These are phyloP conservation scores for Artemisia tridentata DNA, from an alignment of 129 eudicot species.

Conservation along the genomic window DNA sequence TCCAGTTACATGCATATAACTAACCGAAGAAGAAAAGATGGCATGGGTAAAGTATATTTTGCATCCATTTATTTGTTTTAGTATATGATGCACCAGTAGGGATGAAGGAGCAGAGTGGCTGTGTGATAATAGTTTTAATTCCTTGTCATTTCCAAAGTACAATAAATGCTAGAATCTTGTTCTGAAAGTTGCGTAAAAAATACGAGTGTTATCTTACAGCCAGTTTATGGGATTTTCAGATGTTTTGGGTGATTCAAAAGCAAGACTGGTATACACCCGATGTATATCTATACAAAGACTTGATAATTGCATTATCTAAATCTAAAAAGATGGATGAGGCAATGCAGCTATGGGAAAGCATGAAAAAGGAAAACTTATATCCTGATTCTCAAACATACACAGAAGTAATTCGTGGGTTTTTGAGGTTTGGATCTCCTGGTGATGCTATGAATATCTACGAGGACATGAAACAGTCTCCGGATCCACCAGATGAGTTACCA, in stretches of 20 bases:
- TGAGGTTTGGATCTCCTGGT: constrained; percentile 83
- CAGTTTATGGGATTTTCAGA: constrained; percentile 39
- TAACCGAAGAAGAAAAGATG: no score
- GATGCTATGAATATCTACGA: constrained; percentile 95
- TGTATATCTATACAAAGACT: constrained; percentile 75
- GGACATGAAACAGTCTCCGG: constrained; percentile 91
- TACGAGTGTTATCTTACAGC: constrained; percentile 8
- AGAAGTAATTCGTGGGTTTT: constrained; percentile 84
- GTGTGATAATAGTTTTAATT: no score
- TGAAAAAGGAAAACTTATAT: constrained; percentile 73
- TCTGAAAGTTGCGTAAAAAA: no score
- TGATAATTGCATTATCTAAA: constrained; percentile 71
- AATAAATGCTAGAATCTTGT: no score
- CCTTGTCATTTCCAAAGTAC: no score
- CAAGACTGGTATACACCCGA: constrained; percentile 89
- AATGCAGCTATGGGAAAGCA: constrained; percentile 79
- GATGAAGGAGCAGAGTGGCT: no score
- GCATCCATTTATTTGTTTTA: no score
- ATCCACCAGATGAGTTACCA: constrained; percentile 85
- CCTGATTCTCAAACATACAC: constrained; percentile 91
- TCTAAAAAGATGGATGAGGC: constrained; percentile 84
- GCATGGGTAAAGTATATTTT: no score
- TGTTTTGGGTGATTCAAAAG: constrained; percentile 77
- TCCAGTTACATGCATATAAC: not conserved
- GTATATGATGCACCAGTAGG: no score